Percentiles rank a stretch among this genome's conserved stretches.
Conservation (phyloP, 2,329 filamentous ascomycete genomes). For the Cytospora paraplurivora region DNA sequence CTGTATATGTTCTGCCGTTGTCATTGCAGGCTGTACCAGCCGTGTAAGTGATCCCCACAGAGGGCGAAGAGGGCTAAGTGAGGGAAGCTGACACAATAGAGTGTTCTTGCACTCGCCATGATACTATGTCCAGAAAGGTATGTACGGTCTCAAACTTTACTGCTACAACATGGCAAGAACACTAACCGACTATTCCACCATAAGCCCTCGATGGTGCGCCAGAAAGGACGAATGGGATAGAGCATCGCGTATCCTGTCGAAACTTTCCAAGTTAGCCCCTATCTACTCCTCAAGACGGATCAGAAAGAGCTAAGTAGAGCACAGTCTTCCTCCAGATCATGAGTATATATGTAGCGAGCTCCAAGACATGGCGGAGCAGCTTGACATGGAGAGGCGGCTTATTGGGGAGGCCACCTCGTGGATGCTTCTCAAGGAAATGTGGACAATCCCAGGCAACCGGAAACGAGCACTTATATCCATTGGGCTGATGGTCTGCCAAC, state of each 20-base stretch:
- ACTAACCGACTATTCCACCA: constrained; percentile 34
- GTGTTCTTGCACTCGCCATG: constrained; percentile 61
- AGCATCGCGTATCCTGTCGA: constrained; percentile 57
- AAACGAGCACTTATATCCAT: constrained; percentile 66
- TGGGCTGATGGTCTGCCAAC: constrained; percentile 42
- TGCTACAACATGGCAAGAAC: not conserved
- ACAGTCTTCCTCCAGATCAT: constrained; percentile 40
- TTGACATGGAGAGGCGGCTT: constrained; percentile 63
- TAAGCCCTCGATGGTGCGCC: constrained; percentile 67
- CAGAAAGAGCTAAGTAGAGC: not conserved
- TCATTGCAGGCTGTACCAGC: constrained; percentile 67
- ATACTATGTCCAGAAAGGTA: constrained; percentile 56
- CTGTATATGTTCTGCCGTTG: constrained; percentile 63
- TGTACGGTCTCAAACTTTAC: not conserved
- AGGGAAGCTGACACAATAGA: constrained; percentile 28
- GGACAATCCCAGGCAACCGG: constrained; percentile 60
- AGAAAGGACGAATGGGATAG: constrained; percentile 69
- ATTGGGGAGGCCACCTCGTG: constrained; percentile 54
- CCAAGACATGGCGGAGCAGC: constrained; percentile 60
- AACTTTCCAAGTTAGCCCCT: constrained; percentile 46
- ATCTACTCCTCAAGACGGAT: not conserved
- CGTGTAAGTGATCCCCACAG: constrained; percentile 38
- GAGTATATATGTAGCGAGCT: constrained; percentile 62
- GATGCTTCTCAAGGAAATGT: constrained; percentile 67
- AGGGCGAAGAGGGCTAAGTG: too few species aligned